These are phyloP conservation scores for Scheffersomyces illinoinensis DNA, from an alignment of 1,139 yeast genomes.

Conservation along the genomic window DNA sequence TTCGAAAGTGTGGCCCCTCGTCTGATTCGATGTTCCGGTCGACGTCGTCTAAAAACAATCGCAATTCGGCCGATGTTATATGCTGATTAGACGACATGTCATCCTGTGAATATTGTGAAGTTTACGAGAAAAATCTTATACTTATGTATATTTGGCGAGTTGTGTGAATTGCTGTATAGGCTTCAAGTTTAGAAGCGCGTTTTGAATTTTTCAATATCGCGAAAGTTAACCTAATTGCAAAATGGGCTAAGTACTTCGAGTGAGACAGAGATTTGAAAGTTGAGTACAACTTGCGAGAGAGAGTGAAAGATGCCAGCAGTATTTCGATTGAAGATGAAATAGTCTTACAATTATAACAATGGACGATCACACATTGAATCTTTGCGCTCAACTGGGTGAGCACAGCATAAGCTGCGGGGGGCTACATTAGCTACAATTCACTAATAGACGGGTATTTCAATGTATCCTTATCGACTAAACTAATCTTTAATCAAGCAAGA, in stretches of 20 bases:
- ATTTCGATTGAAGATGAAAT: no score
- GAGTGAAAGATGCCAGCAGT: not conserved
- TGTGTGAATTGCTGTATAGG: not conserved
- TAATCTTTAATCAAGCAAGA: not conserved
- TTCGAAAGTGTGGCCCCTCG: constrained; percentile 38
- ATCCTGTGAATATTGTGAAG: not conserved
- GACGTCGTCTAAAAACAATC: constrained; percentile 38
- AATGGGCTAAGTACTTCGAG: not conserved
- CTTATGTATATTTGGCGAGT: not conserved
- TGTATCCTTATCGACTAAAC: not conserved
- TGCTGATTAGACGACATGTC: constrained; percentile 8
- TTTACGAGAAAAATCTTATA: no score
- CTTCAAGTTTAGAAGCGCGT: not conserved
- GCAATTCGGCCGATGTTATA: constrained; percentile 27
- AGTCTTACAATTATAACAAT: not conserved
- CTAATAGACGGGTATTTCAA: not conserved
- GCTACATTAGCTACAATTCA: not conserved
- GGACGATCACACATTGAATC: not conserved
- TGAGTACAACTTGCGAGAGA: not conserved
- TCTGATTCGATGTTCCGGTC: constrained; percentile 32
- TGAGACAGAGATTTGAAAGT: not conserved
- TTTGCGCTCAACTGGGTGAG: not conserved
- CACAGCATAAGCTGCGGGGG: not conserved
- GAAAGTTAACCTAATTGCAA: not conserved
- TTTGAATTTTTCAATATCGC: not conserved